Percentiles rank a stretch among this genome's conserved stretches.
phyloP scores from a whole-genome alignment of 306 rosid species.

The Trichosanthes cucumerina region DNA sequence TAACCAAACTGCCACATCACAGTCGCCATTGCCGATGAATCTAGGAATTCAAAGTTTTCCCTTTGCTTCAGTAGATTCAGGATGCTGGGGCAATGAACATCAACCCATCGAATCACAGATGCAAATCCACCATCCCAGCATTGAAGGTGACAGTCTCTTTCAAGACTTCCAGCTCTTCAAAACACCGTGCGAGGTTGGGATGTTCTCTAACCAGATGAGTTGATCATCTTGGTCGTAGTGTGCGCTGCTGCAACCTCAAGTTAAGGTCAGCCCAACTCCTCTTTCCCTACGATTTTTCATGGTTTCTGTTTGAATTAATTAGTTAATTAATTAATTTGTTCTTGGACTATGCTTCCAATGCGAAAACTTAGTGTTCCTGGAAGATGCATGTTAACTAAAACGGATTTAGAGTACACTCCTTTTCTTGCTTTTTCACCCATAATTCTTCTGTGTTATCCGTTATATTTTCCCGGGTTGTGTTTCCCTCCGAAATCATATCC shows the following conservation, averaged over 20 bases:
- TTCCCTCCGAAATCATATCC: no score
- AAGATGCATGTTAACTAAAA: background rate
- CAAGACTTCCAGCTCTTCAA: background rate
- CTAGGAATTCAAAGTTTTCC: conserved; percentile 25
- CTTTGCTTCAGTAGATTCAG: conserved; percentile 17
- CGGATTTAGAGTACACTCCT: background rate
- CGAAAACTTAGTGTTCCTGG: background rate
- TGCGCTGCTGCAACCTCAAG: background rate
- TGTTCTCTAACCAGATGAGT: background rate
- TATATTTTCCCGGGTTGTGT: no score
- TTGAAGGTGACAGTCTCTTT: background rate
- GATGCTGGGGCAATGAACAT: conserved; percentile 38
- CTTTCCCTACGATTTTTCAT: background rate
- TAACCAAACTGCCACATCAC: conserved; percentile 19
- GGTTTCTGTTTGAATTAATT: background rate
- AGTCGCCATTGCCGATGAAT: conserved; percentile 17
- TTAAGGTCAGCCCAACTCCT: background rate
- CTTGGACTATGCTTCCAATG: background rate
- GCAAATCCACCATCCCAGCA: background rate
- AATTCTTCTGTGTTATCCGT: background rate
- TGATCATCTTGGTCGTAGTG: background rate
- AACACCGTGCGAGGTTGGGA: background rate
- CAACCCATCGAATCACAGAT: conserved; percentile 1
- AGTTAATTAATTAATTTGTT: background rate
- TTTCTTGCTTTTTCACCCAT: background rate